Evolutionary conservation across 805 yeast species (phyloP), one percentile per base, ranked within the genome.

Genomic region (Yamadazyma paraphyllophila): DNA sequence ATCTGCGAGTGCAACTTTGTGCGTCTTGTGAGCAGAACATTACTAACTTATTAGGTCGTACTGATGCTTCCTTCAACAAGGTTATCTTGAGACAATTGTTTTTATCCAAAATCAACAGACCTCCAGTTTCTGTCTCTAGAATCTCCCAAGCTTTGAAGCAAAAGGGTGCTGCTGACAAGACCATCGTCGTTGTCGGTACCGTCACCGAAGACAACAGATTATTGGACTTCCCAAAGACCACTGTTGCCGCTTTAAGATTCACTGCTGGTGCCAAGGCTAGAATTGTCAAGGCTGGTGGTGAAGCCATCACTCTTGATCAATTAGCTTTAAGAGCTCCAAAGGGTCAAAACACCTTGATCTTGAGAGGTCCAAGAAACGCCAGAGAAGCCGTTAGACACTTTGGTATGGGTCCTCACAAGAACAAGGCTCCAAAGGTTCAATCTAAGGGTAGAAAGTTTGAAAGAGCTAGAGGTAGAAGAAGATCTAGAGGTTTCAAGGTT

Each of bases 311-410:
- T 72, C 84, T 94, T 66, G 99, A 94, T 78, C 97, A 94, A 82
- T 88, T 94, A 67, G 99, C 99, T 69, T 83, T 87, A 69, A 91
- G 96, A 79, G 92, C 98, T 74, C 99, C 99, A 78, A 90, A 91
- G 77, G 99, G 99, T 79, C 85, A 88, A 77, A 94, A 94, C 96
- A 94, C 99, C 62, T 78, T 94, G 75, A 78, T 92, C 69, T 80
- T 94, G 74, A 89, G 98, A 83, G 99, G 99, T 76, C 96, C 98
- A 80, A 90, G 97, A 88, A 83, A 80, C 80, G 71, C 96, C 77
- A 89, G 99, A 83, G 97, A 94, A 82, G 97, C 98, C 68, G 98
- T 89, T 68, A 89, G 97, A 83, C 98, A 94, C 87, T 94, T 94
- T 74, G 99, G 99, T 77, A 73, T 92, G 77, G 99, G 99, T 81